These are phyloP conservation scores for Colletotrichum sp. DNA, from an alignment of 2,329 filamentous ascomycete species.

Conservation along the genomic window DNA sequence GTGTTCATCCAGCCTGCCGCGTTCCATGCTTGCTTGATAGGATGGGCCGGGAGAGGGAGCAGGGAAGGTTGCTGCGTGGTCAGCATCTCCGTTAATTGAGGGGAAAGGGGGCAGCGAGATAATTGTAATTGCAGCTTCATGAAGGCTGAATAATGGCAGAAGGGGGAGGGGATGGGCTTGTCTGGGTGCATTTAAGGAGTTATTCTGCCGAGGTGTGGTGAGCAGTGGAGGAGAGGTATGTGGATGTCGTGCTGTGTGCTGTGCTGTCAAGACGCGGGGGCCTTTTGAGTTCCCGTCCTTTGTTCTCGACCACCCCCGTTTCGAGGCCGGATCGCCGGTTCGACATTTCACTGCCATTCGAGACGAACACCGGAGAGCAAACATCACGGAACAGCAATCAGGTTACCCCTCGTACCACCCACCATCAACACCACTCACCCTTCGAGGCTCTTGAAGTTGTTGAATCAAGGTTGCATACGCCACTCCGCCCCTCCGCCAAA, in stretches of 20 bases:
- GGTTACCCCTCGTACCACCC: neutral
- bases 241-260: neutral
- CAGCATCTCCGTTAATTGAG: neutral
- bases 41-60: neutral
- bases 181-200: neutral
- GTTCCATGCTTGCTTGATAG: neutral
- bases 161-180: neutral
- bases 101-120: neutral
- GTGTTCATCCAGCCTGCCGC: neutral
- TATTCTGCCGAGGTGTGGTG: neutral
- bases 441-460: neutral
- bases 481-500: neutral
- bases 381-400: neutral
- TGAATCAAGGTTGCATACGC: neutral
- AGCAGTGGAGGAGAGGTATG: neutral
- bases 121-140: neutral
- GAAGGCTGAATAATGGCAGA: neutral
- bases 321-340: neutral
- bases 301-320: neutral
- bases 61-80: neutral
- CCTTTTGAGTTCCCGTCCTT: neutral
- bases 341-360: neutral
- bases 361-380: neutral
- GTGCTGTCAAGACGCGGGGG: neutral
- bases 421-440: neutral